phyloP scores from a whole-genome alignment of 2,329 filamentous ascomycete species.

The Pseudocercospora musae region DNA sequence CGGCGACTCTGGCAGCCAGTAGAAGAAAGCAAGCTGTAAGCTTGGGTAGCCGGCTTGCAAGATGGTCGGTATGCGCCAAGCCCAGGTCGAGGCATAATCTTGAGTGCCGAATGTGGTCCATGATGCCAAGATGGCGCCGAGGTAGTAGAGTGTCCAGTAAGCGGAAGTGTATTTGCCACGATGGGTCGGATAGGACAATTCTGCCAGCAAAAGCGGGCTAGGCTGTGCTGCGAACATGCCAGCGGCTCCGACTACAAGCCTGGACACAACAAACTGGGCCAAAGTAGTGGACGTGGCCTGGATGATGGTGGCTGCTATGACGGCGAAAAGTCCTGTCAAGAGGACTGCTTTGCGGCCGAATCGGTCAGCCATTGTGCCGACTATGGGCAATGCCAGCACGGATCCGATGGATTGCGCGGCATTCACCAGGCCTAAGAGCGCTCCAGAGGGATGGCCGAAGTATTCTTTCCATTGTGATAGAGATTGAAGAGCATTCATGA shows the following conservation, averaged over 20 bases:
- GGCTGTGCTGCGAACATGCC: slow-evolving; percentile 26
- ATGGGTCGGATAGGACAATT: slow-evolving; percentile 24
- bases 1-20: slow-evolving; percentile 20
- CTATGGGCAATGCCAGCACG: slow-evolving; percentile 38
- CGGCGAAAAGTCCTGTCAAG: slow-evolving; percentile 33
- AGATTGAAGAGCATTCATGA: slow-evolving; percentile 47
- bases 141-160: slow-evolving; percentile 23
- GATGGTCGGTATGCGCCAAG: slow-evolving; percentile 49
- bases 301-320: slow-evolving; percentile 34
- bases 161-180: slow-evolving; percentile 21
- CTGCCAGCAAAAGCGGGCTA: slow-evolving; percentile 21
- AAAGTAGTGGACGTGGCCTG: slow-evolving; percentile 32
- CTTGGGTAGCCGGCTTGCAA: slow-evolving; percentile 48
- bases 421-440: slow-evolving; percentile 40
- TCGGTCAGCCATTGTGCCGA: slow-evolving; percentile 40
- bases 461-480: slow-evolving; percentile 39
- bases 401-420: slow-evolving; percentile 42
- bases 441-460: slow-evolving; percentile 39
- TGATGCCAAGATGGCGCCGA: slow-evolving; percentile 22
- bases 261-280: slow-evolving; percentile 23
- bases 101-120: slow-evolving; percentile 25
- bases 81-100: slow-evolving; percentile 34
- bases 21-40: slow-evolving; percentile 36
- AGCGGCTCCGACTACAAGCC: slow-evolving; percentile 20
- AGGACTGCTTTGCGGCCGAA: slow-evolving; percentile 42